Evolutionary conservation across 768 basidiomycete species (phyloP).

Genomic region (Agrocybe pediades): DNA sequence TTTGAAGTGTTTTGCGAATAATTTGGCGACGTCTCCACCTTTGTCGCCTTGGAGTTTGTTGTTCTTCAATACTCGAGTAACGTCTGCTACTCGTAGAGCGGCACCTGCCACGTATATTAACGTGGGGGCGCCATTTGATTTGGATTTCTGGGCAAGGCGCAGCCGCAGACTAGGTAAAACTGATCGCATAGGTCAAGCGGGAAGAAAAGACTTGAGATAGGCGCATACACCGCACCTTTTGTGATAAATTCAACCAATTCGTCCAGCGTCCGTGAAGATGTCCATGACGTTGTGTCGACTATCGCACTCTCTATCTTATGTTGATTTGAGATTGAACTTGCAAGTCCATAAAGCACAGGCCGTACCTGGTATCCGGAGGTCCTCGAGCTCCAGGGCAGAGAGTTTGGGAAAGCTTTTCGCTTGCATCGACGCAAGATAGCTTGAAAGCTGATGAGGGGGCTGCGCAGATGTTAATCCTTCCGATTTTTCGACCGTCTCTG

Average conservation of each 20-base stretch:
- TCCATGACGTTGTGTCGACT: slow-evolving; percentile 76
- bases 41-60: slow-evolving; percentile 75
- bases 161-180: slow-evolving; percentile 68
- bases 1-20: slow-evolving; percentile 96
- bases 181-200: slow-evolving; percentile 25
- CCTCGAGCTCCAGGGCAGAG: slow-evolving; percentile 78
- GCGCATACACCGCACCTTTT: slow-evolving; percentile 50
- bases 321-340: slow-evolving; percentile 45
- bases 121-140: slow-evolving; percentile 82
- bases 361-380: slow-evolving; percentile 78
- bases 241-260: slow-evolving; percentile 74
- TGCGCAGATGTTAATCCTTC: slow-evolving; percentile 56
- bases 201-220: neutral
- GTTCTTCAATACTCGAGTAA: slow-evolving; percentile 73
- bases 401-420: slow-evolving; percentile 67
- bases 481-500: slow-evolving; percentile 38
- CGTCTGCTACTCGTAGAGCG: slow-evolving; percentile 91
- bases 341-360: slow-evolving; percentile 8
- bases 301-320: slow-evolving; percentile 69
- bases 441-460: slow-evolving; percentile 56
- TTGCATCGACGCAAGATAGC: slow-evolving; percentile 68
- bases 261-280: slow-evolving; percentile 69
- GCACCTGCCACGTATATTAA: slow-evolving; percentile 83
- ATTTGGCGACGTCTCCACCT: slow-evolving; percentile 89
- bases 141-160: slow-evolving; percentile 75